phyloP scores from a whole-genome alignment of 2,329 filamentous ascomycete species.

The Cladorrhinum sp. region DNA sequence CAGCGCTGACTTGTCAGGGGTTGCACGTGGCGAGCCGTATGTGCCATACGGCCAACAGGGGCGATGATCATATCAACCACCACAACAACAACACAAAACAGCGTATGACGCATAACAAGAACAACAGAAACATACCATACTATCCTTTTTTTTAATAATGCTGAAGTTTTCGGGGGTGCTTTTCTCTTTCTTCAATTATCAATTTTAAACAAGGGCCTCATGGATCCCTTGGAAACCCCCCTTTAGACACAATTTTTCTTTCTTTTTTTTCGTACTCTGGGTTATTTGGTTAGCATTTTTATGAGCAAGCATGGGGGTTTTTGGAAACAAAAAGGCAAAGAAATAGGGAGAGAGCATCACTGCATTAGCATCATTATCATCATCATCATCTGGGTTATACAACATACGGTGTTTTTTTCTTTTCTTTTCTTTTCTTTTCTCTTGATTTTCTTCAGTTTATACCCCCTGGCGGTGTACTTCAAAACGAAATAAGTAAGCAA shows the following conservation, averaged over 20 bases:
- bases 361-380: background rate
- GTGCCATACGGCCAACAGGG: slow-evolving; percentile 26
- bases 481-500: background rate
- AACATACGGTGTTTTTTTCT: background rate
- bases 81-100: too few relatives aligned
- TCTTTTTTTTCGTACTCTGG: background rate
- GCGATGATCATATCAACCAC: background rate
- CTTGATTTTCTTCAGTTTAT: background rate
- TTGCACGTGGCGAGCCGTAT: slow-evolving; percentile 42
- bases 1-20: slow-evolving; percentile 42
- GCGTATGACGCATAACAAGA: background rate
- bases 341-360: background rate
- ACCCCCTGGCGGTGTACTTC: background rate
- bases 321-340: background rate
- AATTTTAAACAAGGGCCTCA: background rate
- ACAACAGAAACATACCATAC: background rate
- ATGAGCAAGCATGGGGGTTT: background rate
- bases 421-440: background rate
- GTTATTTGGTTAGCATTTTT: background rate
- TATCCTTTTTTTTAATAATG: background rate
- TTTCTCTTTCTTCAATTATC: background rate
- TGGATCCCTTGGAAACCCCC: too few relatives aligned
- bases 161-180: background rate
- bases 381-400: background rate
- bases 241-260: background rate